Base-by-base conservation (phyloP, 2,329 filamentous ascomycete species). In the Aspergillus sp. region DNA sequence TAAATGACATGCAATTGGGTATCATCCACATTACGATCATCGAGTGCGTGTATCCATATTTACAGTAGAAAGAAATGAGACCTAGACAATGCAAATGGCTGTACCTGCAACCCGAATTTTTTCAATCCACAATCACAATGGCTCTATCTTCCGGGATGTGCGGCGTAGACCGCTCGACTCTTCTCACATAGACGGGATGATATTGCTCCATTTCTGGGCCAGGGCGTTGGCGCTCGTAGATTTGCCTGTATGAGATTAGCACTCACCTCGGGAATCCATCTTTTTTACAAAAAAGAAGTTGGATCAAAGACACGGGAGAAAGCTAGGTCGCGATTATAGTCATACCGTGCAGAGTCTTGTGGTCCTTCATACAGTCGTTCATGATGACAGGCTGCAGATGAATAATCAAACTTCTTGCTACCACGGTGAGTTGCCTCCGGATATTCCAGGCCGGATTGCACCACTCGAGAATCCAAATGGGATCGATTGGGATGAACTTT, bases 51-150 rank as follows among this genome's bases (percentile, higher is more conserved):
- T 19, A 19, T 19, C 19, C 19, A 19, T 19, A 19, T 19, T 19
- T 19, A 19, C 19, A 19, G 4, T 19, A 19, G 19, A 19, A 19
- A 19, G 19, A 19, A 19, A 19, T 19, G 19, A 19, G 19, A 19
- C 2, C 19, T 19, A 2, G 19, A 19, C 19, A 19, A 19, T 19
- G 19, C 19, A 19, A 4, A 19, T 19, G 19, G 19, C 19, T 19
- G 19, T 19, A 19, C 19, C 19, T 13, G 41, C 32, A 29, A 37
- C n/a, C 6, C 28, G 29, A 7, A 5, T 31, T 29, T 32, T 27
- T 9, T 52, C 43, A 64, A 52, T 65, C 62, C 40, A 62, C 53
- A 47, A 61, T 56, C 7, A 65, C 44, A 34, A 61, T 33, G 19
- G 46, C 46, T 39, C 56, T 50, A 37, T 51, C 53, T 26, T 56